Evolutionary conservation across 2,329 filamentous ascomycete species (phyloP), one percentile per base, ranked within the genome.

Genomic region (Epichloe sylvatica): DNA sequence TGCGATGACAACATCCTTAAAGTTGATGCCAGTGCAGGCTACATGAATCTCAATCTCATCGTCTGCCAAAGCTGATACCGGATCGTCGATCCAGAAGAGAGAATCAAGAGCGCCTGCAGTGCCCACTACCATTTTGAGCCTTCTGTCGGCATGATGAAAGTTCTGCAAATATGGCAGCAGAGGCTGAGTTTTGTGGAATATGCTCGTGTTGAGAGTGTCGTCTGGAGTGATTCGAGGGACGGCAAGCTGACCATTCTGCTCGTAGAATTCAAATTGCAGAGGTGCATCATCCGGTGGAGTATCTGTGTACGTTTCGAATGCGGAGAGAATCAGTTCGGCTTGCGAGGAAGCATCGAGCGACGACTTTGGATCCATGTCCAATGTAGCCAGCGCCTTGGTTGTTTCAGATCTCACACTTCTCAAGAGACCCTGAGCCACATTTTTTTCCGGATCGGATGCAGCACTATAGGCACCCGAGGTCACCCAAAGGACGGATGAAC

Each of bases 331-430:
- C 9, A 67, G 60, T 9, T 60, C 58, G 0, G 62, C 63, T 2
- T 59, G 63, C 5, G 59, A 33, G 19, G 36, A 34, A 2, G 23
- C 23, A 2, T 25, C 36, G 1, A 43, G 41, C 13, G 25, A 36
- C 50, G 13, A 62, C 8, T 57, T 55, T 3, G 64, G 65, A 37
- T 74, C 69, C 2, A 75, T 58, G 46, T 75, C 72, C 0, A 76
- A 57, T 0, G 68, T 72, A 1, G 69, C 68, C 15, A 71, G 69
- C n/a, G 63, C 63, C 40, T 71, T 66, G 21, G 65, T 63, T 1
- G 69, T 67, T 54, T 75, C 72, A 1, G 71, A 73, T 0, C 72
- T 69, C 17, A 74, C 63, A 2, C 67, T 69, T 35, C 72, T 64
- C 50, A 70, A 66, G 3, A 75, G 60, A 35, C 71, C 72, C 7